phyloP scores from a whole-genome alignment of 139 green algal species.

The Chlamydomonas sp. region DNA sequence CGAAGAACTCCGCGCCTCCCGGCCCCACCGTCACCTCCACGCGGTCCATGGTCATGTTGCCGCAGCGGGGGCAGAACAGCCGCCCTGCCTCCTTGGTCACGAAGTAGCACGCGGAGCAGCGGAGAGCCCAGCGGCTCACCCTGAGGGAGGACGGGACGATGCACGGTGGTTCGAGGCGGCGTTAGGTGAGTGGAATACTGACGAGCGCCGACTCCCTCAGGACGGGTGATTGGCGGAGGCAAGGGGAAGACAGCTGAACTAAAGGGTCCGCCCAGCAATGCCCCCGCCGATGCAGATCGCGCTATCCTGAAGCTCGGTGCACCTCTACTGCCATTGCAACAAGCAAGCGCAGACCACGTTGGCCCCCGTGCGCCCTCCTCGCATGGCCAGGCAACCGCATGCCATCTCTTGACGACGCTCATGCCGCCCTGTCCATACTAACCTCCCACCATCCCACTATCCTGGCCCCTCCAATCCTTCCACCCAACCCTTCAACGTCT shows the following conservation, averaged over 20 bases:
- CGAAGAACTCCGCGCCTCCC: constrained; percentile 84
- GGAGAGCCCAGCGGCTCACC: constrained; percentile 77
- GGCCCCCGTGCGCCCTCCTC: no score
- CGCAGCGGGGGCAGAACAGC: constrained; percentile 95
- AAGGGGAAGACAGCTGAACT: not conserved
- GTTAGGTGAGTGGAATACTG: no score
- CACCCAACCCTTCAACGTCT: not conserved
- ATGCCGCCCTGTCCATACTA: no score
- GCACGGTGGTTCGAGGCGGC: not conserved
- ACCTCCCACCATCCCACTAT: no score
- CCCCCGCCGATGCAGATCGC: no score
- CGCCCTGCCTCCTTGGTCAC: constrained; percentile 72
- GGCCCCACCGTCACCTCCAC: constrained; percentile 81
- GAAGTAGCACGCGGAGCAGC: constrained; percentile 87
- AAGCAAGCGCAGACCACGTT: no score
- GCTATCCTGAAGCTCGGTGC: no score
- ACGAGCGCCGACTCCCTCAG: no score
- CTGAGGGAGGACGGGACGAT: constrained; percentile 3
- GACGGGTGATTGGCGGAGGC: not conserved
- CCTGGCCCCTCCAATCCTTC: not conserved
- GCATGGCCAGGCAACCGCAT: no score
- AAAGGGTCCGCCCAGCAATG: not conserved
- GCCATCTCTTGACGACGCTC: no score
- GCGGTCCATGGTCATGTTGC: constrained; percentile 88
- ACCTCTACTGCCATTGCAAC: no score